Evolutionary conservation across 164 flowering plant species (phyloP).

Genomic region (Aristolochia fimbriata): DNA sequence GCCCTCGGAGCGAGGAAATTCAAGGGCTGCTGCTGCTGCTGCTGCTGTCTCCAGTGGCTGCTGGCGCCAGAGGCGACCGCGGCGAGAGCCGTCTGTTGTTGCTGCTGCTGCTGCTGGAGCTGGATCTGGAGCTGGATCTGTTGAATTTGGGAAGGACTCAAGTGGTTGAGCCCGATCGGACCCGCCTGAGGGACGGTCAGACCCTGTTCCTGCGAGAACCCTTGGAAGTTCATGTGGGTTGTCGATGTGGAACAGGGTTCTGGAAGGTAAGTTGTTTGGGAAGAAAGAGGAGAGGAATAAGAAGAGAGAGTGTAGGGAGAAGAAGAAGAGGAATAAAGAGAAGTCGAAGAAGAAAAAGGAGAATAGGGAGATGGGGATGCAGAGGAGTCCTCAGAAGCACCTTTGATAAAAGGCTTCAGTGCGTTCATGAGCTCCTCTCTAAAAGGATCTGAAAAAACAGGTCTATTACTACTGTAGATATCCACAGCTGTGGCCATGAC

Average conservation of each 20-base stretch:
- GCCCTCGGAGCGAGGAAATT: constrained; percentile 45
- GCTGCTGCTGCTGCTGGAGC: constrained; percentile 9
- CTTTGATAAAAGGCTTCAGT: constrained; percentile 83
- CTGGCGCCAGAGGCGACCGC: constrained; percentile 4
- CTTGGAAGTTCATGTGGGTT: constrained; percentile 10
- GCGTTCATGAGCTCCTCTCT: constrained; percentile 85
- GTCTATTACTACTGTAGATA: constrained; percentile 30
- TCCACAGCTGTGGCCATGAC: constrained; percentile 61
- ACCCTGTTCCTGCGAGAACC: constrained; percentile 18
- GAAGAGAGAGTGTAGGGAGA: constrained; percentile 12
- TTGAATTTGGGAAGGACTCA: constrained; percentile 43
- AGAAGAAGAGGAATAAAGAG: constrained; percentile 2
- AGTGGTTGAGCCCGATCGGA: constrained; percentile 42
- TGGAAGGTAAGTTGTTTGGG: constrained; percentile 5
- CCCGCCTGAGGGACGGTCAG: constrained; percentile 20
- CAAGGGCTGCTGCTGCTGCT: constrained; percentile 9
- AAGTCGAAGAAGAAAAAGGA: constrained; percentile 5
- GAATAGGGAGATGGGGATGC: constrained; percentile 9
- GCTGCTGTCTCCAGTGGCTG: constrained; percentile 4
- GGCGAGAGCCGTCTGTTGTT: constrained; percentile 8
- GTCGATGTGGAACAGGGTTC: constrained; percentile 21
- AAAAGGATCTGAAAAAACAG: constrained; percentile 22
- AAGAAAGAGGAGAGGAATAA: constrained; percentile 10
- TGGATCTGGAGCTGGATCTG: constrained; percentile 58
- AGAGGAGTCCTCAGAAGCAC: constrained; percentile 34